Evolutionary conservation across 1,284 basidiomycete species (phyloP).

Genomic region (Ganoderma multipileum): DNA sequence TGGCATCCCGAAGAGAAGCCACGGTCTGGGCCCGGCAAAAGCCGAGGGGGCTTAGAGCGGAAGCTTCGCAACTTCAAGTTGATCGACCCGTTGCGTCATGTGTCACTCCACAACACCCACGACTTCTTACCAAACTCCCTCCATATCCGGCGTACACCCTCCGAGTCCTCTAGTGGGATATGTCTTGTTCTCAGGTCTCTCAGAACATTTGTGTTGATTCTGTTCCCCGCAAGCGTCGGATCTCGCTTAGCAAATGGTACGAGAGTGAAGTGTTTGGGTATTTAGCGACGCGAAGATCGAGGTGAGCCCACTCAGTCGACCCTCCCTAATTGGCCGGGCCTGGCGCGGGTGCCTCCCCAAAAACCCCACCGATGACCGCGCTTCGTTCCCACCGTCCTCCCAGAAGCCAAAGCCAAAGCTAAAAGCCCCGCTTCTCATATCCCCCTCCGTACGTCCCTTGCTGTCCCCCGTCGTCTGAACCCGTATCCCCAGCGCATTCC

Average conservation of each 20-base stretch:
- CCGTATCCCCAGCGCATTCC: not conserved
- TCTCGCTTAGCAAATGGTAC: conserved; percentile 22
- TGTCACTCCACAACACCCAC: not conserved
- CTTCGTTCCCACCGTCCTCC: conserved; percentile 33
- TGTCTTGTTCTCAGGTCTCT: not conserved
- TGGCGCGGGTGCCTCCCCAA: conserved; percentile 34
- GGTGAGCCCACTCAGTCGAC: conserved; percentile 27
- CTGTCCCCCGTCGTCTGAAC: conserved; percentile 11
- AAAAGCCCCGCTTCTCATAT: conserved; percentile 4
- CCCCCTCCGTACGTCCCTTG: conserved; percentile 14
- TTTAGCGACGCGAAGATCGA: conserved; percentile 24
- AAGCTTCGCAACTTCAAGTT: conserved; percentile 2
- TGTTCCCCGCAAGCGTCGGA: not conserved
- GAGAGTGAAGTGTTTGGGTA: conserved; percentile 20
- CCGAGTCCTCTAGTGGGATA: not conserved
- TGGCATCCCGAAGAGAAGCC: not conserved
- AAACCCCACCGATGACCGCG: conserved; percentile 39
- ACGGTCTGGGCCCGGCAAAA: not conserved
- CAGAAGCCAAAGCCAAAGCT: conserved; percentile 1
- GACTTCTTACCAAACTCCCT: not conserved
- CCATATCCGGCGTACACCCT: not conserved
- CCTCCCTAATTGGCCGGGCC: conserved; percentile 22
- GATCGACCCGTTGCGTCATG: conserved; percentile 6
- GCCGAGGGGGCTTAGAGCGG: not conserved
- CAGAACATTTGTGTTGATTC: not conserved